Percentiles rank a stretch among this genome's conserved stretches.
Conservation (phyloP, 495 filamentous ascomycete species). For the Podospora sp. region DNA sequence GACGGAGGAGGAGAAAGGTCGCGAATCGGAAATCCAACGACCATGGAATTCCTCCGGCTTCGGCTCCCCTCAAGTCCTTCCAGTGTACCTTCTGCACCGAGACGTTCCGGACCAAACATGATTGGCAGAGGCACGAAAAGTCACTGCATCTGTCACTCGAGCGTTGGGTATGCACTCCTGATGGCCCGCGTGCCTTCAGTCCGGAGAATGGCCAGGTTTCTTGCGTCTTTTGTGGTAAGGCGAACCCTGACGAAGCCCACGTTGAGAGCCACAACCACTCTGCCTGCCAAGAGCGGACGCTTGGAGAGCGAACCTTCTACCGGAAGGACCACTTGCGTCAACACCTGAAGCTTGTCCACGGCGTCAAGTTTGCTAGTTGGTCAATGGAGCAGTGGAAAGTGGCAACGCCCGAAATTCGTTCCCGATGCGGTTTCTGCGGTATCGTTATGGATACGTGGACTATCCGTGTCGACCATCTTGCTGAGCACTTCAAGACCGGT, state of each 20-base stretch:
- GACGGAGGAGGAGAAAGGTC: conserved; percentile 67
- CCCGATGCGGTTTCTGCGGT: conserved; percentile 75
- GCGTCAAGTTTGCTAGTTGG: conserved; percentile 60
- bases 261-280: conserved; percentile 71
- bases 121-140: conserved; percentile 85
- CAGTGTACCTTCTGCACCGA: conserved; percentile 86
- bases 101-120: conserved; percentile 79
- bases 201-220: conserved; percentile 52
- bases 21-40: conserved; percentile 32
- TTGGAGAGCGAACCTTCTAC: conserved; percentile 72
- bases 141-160: conserved; percentile 76
- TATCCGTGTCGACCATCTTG: conserved; percentile 64
- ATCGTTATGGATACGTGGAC: conserved; percentile 62
- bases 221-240: conserved; percentile 69
- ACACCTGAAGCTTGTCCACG: conserved; percentile 77
- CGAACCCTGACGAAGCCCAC: conserved; percentile 62
- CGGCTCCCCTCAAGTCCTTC: conserved; percentile 58
- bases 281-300: conserved; percentile 65
- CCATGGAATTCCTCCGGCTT: conserved; percentile 19
- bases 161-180: conserved; percentile 76
- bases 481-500: conserved; percentile 69
- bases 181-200: conserved; percentile 58
- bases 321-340: conserved; percentile 84
- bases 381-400: conserved; percentile 72
- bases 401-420: conserved; percentile 58